Conservation (phyloP, 495 filamentous ascomycete species). For the Aspergillus indologenus region DNA sequence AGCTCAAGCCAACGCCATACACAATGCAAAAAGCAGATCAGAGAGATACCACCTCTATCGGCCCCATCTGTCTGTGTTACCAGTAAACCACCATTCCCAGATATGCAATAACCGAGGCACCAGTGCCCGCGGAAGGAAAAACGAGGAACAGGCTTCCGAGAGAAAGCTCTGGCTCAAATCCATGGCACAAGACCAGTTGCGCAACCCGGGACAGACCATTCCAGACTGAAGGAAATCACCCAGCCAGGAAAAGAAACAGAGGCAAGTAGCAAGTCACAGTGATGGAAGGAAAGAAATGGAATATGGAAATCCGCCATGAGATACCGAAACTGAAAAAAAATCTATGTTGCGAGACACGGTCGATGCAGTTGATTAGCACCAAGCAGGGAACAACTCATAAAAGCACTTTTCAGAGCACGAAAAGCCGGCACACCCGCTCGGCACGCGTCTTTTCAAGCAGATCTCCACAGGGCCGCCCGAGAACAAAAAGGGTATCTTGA, state of each 20-base stretch:
- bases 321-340: constrained; percentile 51
- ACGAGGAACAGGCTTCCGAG: neutral
- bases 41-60: constrained; percentile 31
- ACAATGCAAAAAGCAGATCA: constrained; percentile 39
- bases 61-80: constrained; percentile 21
- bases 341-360: constrained; percentile 45
- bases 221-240: constrained; percentile 13
- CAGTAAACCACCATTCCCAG: constrained; percentile 21
- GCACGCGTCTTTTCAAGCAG: constrained; percentile 44
- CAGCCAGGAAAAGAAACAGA: constrained; percentile 36
- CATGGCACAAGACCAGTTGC: neutral
- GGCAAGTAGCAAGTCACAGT: constrained; percentile 24
- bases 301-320: constrained; percentile 46
- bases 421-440: constrained; percentile 41
- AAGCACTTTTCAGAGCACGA: constrained; percentile 43
- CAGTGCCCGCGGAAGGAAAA: constrained; percentile 24
- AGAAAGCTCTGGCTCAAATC: neutral
- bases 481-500: constrained; percentile 58
- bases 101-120: constrained; percentile 21
- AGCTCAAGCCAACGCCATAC: constrained; percentile 53
- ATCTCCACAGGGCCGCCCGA: constrained; percentile 40
- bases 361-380: constrained; percentile 43
- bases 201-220: neutral
- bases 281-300: constrained; percentile 27
- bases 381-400: constrained; percentile 46